Base-by-base conservation (phyloP, 352 stramenopile genomes). In the Pythium insidiosum region DNA sequence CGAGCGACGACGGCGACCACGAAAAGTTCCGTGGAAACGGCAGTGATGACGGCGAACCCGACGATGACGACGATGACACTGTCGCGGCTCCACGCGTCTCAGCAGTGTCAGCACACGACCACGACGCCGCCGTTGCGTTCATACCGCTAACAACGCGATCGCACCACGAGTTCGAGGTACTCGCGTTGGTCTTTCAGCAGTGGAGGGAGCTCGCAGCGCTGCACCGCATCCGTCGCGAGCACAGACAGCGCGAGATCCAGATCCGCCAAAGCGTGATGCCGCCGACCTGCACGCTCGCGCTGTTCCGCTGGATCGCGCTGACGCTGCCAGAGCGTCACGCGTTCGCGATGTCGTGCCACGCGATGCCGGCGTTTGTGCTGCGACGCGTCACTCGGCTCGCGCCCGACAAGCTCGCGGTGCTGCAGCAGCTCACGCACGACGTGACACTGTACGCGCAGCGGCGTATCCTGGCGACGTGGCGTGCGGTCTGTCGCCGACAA, bases 281-380 rank as follows among this genome's bases (percentile, higher is more conserved):
- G 11, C 47, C 63, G 3, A 39, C 58, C 15, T 69, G 67, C 31
- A 69, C 59, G 6, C 46, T 64, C 35, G 60, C 67, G 0, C 15
- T 84, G 11, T 81, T 84, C 40, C 66, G 52, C 19, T 87, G 74
- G 71, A 47, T 84, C 23, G 39, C 38, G 4, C 7, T 50, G 4
- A 58, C 49, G 26, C 53, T 87, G 0, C 69, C 68, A 3, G 56
- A 58, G 21, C 44, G 54, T 15, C 21, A 63, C 6, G 11, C 41
- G 30, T 60, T 68, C 6, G 21, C 38, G 4, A 57, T 43, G 1
- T 36, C 58, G 5, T 68, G 43, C 22, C 48, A 52, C n/a, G 50
- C 53, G 0, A 46, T 82, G 5, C 60, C 61, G 6, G 49, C 58
- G 4, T 66, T 53, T 7, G 51, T 78, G 12, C 38, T 69, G 7